phyloP scores from a whole-genome alignment of 345 rosid species.

The Viola odorata region DNA sequence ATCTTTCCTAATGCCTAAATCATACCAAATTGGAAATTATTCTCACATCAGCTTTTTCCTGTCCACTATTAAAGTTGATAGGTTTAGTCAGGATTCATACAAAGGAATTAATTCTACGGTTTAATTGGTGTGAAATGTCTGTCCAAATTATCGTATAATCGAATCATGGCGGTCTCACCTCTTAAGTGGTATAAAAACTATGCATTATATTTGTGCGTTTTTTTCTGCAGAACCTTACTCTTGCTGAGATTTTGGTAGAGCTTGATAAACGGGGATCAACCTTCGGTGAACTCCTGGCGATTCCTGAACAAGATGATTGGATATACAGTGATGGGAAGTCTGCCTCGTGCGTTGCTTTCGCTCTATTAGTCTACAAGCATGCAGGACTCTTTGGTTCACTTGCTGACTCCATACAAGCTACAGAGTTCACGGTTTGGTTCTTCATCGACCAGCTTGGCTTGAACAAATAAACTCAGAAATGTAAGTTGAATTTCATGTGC shows the following conservation, averaged over 20 bases:
- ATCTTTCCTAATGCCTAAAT: not conserved
- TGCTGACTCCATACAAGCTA: slow-evolving; percentile 67
- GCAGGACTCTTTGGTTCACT: slow-evolving; percentile 79
- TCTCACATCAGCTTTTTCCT: no score
- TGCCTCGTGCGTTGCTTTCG: slow-evolving; percentile 80
- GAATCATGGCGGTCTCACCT: not conserved
- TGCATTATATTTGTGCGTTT: not conserved
- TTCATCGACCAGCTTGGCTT: not conserved
- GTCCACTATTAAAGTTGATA: no score
- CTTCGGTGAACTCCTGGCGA: slow-evolving; percentile 69
- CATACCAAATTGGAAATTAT: no score
- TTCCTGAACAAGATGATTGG: slow-evolving; percentile 99
- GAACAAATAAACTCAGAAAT: not conserved
- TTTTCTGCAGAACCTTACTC: slow-evolving; percentile 62
- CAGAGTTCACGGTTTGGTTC: slow-evolving; percentile 83
- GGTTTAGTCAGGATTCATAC: no score
- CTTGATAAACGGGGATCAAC: slow-evolving; percentile 75
- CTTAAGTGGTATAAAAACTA: not conserved
- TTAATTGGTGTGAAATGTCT: not conserved
- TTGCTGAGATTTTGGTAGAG: slow-evolving; percentile 80
- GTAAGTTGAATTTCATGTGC: slow-evolving; percentile 2
- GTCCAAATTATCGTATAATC: not conserved
- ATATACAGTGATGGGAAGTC: slow-evolving; percentile 87
- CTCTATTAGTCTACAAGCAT: slow-evolving; percentile 91
- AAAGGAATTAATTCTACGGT: no score